Conservation (phyloP, 768 basidiomycete genomes). For the Pisolithus albus region DNA sequence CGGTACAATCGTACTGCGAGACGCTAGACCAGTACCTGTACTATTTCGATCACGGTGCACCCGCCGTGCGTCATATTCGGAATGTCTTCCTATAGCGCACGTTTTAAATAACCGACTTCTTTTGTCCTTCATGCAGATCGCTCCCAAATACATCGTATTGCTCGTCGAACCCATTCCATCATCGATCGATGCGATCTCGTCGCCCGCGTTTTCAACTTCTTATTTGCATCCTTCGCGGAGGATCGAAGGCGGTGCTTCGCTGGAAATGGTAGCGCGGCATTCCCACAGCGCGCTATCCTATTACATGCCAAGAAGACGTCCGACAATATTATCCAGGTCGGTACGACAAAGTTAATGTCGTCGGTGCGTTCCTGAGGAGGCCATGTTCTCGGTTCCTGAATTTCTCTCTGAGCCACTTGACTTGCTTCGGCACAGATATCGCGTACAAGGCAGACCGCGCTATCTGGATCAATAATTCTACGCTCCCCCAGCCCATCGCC, state of each 20-base stretch:
- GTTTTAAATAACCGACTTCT: not conserved
- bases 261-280: slow-evolving; percentile 90
- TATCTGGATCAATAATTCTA: slow-evolving; percentile 40
- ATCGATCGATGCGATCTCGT: slow-evolving; percentile 86
- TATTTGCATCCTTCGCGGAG: slow-evolving; percentile 86
- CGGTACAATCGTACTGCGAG: slow-evolving; percentile 92
- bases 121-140: slow-evolving; percentile 49
- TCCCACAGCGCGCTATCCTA: slow-evolving; percentile 85
- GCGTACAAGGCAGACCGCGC: slow-evolving; percentile 47
- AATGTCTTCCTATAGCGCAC: not conserved
- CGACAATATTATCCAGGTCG: slow-evolving; percentile 30
- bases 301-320: slow-evolving; percentile 63
- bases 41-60: slow-evolving; percentile 89
- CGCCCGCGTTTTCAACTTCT: slow-evolving; percentile 35
- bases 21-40: slow-evolving; percentile 94
- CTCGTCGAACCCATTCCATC: slow-evolving; percentile 93
- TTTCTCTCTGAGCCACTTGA: slow-evolving; percentile 36
- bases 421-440: slow-evolving; percentile 46
- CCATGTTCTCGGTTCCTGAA: slow-evolving; percentile 7
- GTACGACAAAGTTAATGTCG: slow-evolving; percentile 86
- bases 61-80: slow-evolving; percentile 57
- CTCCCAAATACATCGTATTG: slow-evolving; percentile 93
- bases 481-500: slow-evolving; percentile 10
- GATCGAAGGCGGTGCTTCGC: slow-evolving; percentile 86
- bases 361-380: slow-evolving; percentile 78